These are phyloP conservation scores for Alternaria angustiovoidea DNA, from an alignment of 2,329 filamentous ascomycete species.

Conservation along the genomic window DNA sequence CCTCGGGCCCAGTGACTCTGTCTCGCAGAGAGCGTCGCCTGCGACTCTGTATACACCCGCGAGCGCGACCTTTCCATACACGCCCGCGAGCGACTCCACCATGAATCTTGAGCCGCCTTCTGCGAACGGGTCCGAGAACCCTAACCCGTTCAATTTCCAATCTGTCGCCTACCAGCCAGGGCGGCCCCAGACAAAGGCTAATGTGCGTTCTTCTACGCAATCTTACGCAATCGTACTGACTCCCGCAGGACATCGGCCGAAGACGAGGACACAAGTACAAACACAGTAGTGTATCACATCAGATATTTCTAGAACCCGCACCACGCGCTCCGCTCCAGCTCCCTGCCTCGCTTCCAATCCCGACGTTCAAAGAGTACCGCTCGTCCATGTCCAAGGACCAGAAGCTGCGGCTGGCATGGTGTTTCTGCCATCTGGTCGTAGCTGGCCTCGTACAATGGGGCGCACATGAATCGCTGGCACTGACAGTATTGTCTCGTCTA, in stretches of 20 bases:
- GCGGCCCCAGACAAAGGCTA: constrained; percentile 77
- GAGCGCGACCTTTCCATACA: constrained; percentile 47
- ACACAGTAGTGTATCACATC: constrained; percentile 93
- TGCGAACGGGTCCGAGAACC: constrained; percentile 46
- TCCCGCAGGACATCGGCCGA: constrained; percentile 80
- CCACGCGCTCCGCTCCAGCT: constrained; percentile 85
- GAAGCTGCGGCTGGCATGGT: constrained; percentile 84
- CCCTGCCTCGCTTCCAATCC: constrained; percentile 89
- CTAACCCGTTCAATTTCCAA: constrained; percentile 93
- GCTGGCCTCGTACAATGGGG: constrained; percentile 86
- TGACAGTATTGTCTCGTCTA: constrained; percentile 90
- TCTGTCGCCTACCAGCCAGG: constrained; percentile 62
- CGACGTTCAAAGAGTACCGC: constrained; percentile 87
- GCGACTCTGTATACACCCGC: constrained; percentile 43
- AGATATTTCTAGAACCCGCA: constrained; percentile 94
- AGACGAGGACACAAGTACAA: constrained; percentile 97
- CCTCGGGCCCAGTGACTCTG: constrained; percentile 45
- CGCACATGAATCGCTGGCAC: constrained; percentile 83
- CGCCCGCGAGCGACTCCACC: constrained; percentile 35
- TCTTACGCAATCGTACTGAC: constrained; percentile 28
- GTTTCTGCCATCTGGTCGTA: constrained; percentile 83
- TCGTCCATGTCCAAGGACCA: constrained; percentile 90
- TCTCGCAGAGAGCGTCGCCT: constrained; percentile 46
- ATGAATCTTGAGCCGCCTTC: constrained; percentile 42
- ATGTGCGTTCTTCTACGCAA: constrained; percentile 27